A percentile compares a stretch with the other conserved stretches of the same genome.
Evolutionary conservation across 495 filamentous ascomycete species (phyloP).

Genomic region (Tetracladium marchalianum): DNA sequence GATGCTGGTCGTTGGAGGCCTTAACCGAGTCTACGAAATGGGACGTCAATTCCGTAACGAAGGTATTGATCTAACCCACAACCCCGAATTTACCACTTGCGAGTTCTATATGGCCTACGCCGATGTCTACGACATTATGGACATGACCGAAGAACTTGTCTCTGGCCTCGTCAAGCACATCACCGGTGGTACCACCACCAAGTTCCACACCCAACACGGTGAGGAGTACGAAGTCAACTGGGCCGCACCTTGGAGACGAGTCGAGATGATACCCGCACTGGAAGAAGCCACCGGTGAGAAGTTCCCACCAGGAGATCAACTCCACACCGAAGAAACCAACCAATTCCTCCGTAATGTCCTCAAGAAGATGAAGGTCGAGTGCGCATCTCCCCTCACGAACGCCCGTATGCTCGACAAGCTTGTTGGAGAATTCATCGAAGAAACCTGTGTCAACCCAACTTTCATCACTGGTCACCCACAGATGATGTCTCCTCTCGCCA

Average conservation of each 20-base stretch:
- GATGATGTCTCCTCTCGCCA: slow-evolving; percentile 97
- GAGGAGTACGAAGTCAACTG: slow-evolving; percentile 88
- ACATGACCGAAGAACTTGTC: slow-evolving; percentile 88
- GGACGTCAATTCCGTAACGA: slow-evolving; percentile 92
- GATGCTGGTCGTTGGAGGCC: slow-evolving; percentile 86
- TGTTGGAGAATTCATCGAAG: slow-evolving; percentile 92
- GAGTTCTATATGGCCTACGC: slow-evolving; percentile 97
- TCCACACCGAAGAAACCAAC: slow-evolving; percentile 81
- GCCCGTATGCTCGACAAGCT: slow-evolving; percentile 97
- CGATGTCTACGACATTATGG: slow-evolving; percentile 88
- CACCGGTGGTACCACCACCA: slow-evolving; percentile 76
- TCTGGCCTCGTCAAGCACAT: slow-evolving; percentile 85
- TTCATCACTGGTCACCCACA: slow-evolving; percentile 93
- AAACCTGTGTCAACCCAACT: slow-evolving; percentile 86
- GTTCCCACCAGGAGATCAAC: slow-evolving; percentile 80
- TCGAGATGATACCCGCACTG: slow-evolving; percentile 94
- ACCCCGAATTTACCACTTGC: slow-evolving; percentile 95
- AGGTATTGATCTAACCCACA: slow-evolving; percentile 92
- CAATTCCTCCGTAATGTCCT: slow-evolving; percentile 76
- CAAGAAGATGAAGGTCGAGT: slow-evolving; percentile 85
- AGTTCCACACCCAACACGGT: slow-evolving; percentile 69
- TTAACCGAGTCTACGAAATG: slow-evolving; percentile 88
- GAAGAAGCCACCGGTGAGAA: slow-evolving; percentile 85
- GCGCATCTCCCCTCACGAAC: slow-evolving; percentile 82
- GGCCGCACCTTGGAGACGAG: slow-evolving; percentile 84